These are phyloP conservation scores for Syzygium grande DNA, from an alignment of 345 rosid genomes.

Conservation along the genomic window DNA sequence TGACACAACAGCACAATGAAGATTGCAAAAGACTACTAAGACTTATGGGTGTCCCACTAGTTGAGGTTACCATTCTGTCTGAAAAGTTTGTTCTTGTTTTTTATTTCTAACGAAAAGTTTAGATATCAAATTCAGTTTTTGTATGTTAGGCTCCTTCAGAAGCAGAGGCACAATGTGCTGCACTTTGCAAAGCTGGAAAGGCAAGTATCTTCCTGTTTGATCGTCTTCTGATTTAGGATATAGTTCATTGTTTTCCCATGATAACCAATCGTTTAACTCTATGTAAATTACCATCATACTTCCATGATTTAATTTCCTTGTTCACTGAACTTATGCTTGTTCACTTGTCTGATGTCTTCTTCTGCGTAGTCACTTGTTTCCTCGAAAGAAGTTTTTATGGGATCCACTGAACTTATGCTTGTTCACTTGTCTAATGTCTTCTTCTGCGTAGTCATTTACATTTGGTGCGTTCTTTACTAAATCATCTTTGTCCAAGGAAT, in stretches of 20 bases:
- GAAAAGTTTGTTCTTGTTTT: background rate
- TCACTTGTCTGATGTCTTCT: background rate
- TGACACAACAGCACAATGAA: conserved; percentile 83
- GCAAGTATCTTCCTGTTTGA: conserved; percentile 21
- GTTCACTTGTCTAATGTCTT: background rate
- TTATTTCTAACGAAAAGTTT: too few species aligned
- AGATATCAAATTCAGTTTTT: background rate
- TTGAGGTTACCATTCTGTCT: conserved; percentile 40
- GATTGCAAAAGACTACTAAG: conserved; percentile 80
- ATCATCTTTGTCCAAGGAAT: background rate
- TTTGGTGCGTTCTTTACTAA: background rate
- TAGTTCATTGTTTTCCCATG: too few species aligned
- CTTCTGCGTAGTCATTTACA: background rate
- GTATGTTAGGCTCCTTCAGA: conserved; percentile 76
- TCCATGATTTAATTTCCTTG: too few species aligned
- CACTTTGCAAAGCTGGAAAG: conserved; percentile 83
- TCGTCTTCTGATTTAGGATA: background rate
- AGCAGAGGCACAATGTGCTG: conserved; percentile 95
- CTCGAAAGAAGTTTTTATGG: too few species aligned
- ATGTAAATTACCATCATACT: too few species aligned
- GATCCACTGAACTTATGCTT: background rate
- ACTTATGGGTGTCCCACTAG: conserved; percentile 93
- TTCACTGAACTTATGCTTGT: background rate
- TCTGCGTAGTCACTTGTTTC: background rate
- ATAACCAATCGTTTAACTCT: too few species aligned